Base-by-base conservation (phyloP, 352 stramenopile species). In the Phytophthora megakarya region DNA sequence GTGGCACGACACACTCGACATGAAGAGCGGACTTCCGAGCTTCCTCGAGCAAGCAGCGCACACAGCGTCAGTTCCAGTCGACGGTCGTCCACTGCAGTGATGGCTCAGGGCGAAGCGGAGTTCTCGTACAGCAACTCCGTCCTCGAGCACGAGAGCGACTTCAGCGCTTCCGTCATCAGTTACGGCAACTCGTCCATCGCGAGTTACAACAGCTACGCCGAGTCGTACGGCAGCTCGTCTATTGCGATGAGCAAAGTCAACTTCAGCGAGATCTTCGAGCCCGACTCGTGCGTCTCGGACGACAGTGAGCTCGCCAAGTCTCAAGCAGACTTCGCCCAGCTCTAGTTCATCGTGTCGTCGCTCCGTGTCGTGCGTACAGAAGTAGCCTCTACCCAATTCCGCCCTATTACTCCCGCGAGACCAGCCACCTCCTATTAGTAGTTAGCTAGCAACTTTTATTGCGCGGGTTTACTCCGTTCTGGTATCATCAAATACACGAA, bases 211-310 rank as follows among this genome's bases (percentile, higher is more conserved):
- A 65, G 70, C 46, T 76, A 78, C 37, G 37, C 75, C 38, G 71
- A 85, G 43, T 86, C 77, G 30, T 74, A 79, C 30, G 75, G 80
- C 45, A 78, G 70, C 65, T 87, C 65, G n/a, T 75, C 78, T 21
- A 76, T 78, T 26, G 47, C 72, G 50, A 72, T 86, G 65, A 89
- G 80, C 48, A 73, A 79, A n/a, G 75, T 88, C 55, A 78, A 88
- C 65, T 89, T 89, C 59, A 91, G 82, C 49, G 80, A 89, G 61
- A 79, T 84, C 62, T 86, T 78, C 53, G 57, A 48, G 7, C 51
- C 65, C 1, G 72, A 76, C 18, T 83, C 70, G 28, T 73, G 55
- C 48, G 63, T 70, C 28, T 81, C 73, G n/a, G 61, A 84, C 38
- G 59, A 71, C 51, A 72, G 61, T 19, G 54, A 64, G 35, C 54